Conservation (phyloP, 257 asterid genomes). For the Schizonepeta tenuifolia region DNA sequence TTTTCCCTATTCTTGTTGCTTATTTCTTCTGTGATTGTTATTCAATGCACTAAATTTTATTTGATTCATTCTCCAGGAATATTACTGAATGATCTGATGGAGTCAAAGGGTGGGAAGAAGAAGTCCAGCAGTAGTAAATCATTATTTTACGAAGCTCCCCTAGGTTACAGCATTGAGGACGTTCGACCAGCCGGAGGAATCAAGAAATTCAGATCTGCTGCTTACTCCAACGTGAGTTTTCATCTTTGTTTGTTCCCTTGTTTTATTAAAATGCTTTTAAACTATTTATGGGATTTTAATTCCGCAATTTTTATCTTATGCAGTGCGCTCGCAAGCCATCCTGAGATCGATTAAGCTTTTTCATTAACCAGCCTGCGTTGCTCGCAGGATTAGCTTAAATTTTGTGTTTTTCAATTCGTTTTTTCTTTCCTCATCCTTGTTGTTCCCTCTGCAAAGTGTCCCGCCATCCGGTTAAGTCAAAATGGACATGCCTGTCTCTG, state of each 20-base stretch:
- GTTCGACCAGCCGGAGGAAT: slow-evolving; percentile 89
- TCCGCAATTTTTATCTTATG: slow-evolving; percentile 13
- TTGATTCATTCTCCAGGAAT: slow-evolving; percentile 33
- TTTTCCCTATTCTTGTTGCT: background rate
- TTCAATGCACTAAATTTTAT: slow-evolving; percentile 14
- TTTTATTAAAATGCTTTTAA: background rate
- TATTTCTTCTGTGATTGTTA: background rate
- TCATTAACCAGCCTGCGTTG: slow-evolving; percentile 38
- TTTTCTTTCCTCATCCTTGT: slow-evolving; percentile 45
- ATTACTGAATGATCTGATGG: slow-evolving; percentile 67
- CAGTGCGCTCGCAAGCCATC: slow-evolving; percentile 92
- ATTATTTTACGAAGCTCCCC: slow-evolving; percentile 81
- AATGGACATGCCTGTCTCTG: slow-evolving; percentile 64
- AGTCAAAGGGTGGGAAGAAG: slow-evolving; percentile 73
- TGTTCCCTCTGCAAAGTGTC: slow-evolving; percentile 33
- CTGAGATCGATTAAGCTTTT: slow-evolving; percentile 48
- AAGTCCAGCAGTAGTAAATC: slow-evolving; percentile 79
- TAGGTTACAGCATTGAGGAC: slow-evolving; percentile 93
- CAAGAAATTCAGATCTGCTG: slow-evolving; percentile 97
- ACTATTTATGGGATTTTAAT: background rate
- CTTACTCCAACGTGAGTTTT: slow-evolving; percentile 84
- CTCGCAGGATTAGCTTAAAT: slow-evolving; percentile 31
- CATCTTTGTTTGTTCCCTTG: background rate
- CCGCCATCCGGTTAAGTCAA: slow-evolving; percentile 29
- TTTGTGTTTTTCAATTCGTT: slow-evolving; percentile 27